These are phyloP conservation scores for Stachybotrys elegans DNA, from an alignment of 2,329 filamentous ascomycete genomes.

Conservation along the genomic window DNA sequence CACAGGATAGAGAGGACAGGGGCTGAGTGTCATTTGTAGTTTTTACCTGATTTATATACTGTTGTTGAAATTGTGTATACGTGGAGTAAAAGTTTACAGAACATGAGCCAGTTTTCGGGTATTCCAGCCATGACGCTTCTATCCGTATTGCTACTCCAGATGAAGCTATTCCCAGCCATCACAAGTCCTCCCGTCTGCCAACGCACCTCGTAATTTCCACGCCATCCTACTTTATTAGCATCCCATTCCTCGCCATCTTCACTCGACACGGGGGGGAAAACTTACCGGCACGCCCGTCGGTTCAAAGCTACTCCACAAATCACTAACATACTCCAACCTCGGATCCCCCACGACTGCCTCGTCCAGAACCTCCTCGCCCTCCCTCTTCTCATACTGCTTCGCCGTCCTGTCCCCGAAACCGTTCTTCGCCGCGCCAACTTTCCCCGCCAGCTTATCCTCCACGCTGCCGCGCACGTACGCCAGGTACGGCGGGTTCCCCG, in stretches of 20 bases:
- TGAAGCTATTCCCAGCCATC: no score
- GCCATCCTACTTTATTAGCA: conserved; percentile 61
- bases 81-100: no score
- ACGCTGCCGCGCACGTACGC: conserved; percentile 65
- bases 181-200: conserved; percentile 24
- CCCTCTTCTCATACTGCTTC: conserved; percentile 52
- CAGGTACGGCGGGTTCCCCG: conserved; percentile 65
- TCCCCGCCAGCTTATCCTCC: conserved; percentile 49
- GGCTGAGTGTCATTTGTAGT: no score
- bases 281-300: conserved; percentile 61
- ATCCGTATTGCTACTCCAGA: no score
- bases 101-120: no score
- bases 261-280: conserved; percentile 11
- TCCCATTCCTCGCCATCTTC: no score
- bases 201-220: conserved; percentile 61
- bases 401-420: conserved; percentile 37
- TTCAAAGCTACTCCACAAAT: conserved; percentile 60
- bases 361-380: conserved; percentile 33
- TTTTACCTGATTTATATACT: no score
- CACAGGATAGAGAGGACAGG: no score
- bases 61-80: no score
- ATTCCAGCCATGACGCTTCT: no score
- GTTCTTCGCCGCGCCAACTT: conserved; percentile 17
- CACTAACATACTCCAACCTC: conserved; percentile 60
- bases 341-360: conserved; percentile 49